Conservation (phyloP, 2,329 filamentous ascomycete genomes). For the Pyricularia sp. region DNA sequence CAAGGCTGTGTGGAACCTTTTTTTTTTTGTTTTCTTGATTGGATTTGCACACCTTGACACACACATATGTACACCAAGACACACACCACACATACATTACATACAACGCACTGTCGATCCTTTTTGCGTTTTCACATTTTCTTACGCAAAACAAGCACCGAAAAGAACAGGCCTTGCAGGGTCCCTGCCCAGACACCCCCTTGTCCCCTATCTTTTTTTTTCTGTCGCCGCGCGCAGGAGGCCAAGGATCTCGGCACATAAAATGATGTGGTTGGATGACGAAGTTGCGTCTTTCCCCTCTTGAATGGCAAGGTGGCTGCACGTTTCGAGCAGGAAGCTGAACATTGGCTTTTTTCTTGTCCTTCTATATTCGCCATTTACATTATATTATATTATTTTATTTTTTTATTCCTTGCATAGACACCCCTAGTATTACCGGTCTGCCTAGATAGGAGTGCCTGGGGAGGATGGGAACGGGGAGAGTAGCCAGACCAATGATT, state of each 20-base stretch:
- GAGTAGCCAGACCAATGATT: neutral
- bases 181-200: neutral
- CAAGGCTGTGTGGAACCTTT: neutral
- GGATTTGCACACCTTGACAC: neutral
- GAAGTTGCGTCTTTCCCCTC: neutral
- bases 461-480: neutral
- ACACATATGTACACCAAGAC: too few relatives aligned
- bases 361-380: too few relatives aligned
- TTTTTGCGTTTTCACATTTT: neutral
- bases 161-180: neutral
- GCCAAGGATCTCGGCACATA: neutral
- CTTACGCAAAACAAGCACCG: neutral
- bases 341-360: neutral
- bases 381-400: too few relatives aligned
- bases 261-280: neutral
- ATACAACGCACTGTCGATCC: neutral
- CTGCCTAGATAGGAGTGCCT: too few relatives aligned
- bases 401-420: neutral
- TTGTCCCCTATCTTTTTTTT: neutral
- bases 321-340: neutral
- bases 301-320: neutral
- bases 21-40: neutral
- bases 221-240: neutral
- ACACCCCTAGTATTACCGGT: neutral
- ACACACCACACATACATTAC: neutral